These are phyloP conservation scores for Solanum sejunctum DNA, from an alignment of 257 asterid genomes.

Conservation along the genomic window DNA sequence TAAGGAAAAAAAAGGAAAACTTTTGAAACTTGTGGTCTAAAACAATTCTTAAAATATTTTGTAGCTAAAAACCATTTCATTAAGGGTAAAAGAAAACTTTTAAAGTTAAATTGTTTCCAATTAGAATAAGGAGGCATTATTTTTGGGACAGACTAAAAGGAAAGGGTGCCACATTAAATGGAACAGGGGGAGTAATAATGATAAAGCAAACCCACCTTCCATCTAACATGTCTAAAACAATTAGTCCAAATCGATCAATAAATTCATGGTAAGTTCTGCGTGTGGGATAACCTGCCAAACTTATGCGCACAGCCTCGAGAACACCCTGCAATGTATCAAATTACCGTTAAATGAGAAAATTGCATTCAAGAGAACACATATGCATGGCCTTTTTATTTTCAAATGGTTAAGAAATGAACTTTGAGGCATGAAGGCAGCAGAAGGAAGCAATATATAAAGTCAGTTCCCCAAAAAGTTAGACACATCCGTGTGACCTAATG, in stretches of 20 bases:
- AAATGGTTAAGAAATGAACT: neutral
- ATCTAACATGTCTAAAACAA: conserved; percentile 65
- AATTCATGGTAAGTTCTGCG: conserved; percentile 92
- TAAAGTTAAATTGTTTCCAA: no score
- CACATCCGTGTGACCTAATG: neutral
- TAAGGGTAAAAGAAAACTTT: no score
- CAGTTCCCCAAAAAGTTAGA: neutral
- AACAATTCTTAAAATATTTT: no score
- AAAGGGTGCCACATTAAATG: no score
- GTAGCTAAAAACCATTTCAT: no score
- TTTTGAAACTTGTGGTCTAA: no score
- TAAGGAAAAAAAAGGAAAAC: no score
- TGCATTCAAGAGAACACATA: neutral
- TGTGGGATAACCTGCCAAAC: conserved; percentile 99
- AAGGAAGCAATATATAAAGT: neutral
- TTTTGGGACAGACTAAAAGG: no score
- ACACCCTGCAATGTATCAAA: conserved; percentile 68
- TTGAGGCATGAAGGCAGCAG: neutral
- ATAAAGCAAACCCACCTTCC: conserved; percentile 47
- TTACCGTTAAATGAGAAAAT: neutral
- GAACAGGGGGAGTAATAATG: neutral
- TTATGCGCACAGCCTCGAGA: conserved; percentile 95
- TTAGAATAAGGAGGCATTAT: no score
- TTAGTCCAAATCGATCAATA: conserved; percentile 87
- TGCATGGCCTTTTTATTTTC: neutral